Evolutionary conservation across 495 filamentous ascomycete genomes (phyloP).

Genomic region (Talaromyces proteolyticus): DNA sequence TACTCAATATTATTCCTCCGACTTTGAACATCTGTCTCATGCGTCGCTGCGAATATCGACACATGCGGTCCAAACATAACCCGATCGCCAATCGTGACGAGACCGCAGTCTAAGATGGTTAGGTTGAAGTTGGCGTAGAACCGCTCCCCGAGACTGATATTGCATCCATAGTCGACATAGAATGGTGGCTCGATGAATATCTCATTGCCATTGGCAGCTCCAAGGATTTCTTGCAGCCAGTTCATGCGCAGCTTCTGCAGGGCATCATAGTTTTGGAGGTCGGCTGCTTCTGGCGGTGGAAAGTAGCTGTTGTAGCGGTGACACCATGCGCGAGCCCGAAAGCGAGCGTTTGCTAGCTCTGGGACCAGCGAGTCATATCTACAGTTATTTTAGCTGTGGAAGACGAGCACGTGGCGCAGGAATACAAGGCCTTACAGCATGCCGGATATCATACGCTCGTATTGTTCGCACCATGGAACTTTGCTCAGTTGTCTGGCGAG

Average conservation of each 20-base stretch:
- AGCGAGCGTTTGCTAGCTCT: slow-evolving; percentile 19
- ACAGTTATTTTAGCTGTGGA: not conserved
- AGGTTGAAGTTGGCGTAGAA: slow-evolving; percentile 43
- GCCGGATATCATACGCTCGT: slow-evolving; percentile 50
- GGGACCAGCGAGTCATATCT: slow-evolving; percentile 22
- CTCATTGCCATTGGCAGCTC: slow-evolving; percentile 29
- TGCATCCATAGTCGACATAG: slow-evolving; percentile 39
- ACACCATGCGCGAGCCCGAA: slow-evolving; percentile 19
- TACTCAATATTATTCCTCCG: slow-evolving; percentile 30
- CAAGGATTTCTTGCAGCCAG: slow-evolving; percentile 20
- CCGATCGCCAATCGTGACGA: slow-evolving; percentile 37
- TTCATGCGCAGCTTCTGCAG: slow-evolving; percentile 8
- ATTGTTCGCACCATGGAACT: slow-evolving; percentile 42
- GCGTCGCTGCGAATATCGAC: slow-evolving; percentile 37
- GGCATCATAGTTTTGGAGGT: slow-evolving; percentile 9
- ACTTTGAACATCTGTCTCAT: slow-evolving; percentile 33
- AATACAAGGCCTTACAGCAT: slow-evolving; percentile 32
- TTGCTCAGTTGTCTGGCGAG: slow-evolving; percentile 31
- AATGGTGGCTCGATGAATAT: slow-evolving; percentile 54
- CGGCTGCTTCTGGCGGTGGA: slow-evolving; percentile 8
- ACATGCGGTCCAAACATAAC: slow-evolving; percentile 38
- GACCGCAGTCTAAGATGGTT: slow-evolving; percentile 34
- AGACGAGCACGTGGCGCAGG: not conserved
- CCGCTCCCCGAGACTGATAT: slow-evolving; percentile 28
- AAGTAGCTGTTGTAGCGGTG: slow-evolving; percentile 30